Evolutionary conservation across 2,329 filamentous ascomycete genomes (phyloP).

Genomic region (Teratosphaeria nubilosa): DNA sequence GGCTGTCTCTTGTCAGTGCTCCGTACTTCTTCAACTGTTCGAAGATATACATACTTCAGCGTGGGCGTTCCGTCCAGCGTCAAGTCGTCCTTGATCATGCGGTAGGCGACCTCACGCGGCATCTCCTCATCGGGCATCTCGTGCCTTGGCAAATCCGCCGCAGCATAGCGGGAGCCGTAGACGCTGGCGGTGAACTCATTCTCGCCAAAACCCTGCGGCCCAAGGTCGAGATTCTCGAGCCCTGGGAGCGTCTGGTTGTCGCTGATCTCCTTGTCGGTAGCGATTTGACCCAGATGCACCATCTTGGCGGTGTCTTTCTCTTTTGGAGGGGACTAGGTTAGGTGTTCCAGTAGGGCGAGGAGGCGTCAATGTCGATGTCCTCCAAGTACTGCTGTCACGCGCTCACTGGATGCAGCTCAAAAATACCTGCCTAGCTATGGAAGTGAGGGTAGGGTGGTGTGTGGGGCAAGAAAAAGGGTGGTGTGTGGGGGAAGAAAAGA

Average conservation of each 20-base stretch:
- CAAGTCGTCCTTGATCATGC: conserved; percentile 91
- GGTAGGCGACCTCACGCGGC: conserved; percentile 87
- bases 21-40: not conserved
- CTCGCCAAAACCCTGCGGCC: conserved; percentile 29
- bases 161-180: conserved; percentile 79
- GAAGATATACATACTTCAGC: conserved; percentile 52
- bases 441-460: not conserved
- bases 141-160: conserved; percentile 65
- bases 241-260: conserved; percentile 34
- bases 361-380: not conserved
- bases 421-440: not conserved
- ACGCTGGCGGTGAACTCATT: conserved; percentile 64
- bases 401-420: not conserved
- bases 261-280: conserved; percentile 21
- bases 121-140: conserved; percentile 87
- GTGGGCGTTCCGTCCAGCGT: conserved; percentile 86
- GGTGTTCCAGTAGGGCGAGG: not conserved
- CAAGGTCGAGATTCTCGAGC: conserved; percentile 39
- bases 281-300: conserved; percentile 26
- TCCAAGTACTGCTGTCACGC: not conserved
- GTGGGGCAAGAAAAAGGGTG: too few relatives aligned
- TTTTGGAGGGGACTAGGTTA: not conserved
- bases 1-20: conserved; percentile 36
- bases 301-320: conserved; percentile 15
- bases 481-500: not conserved